Conservation (phyloP, 441 rosid species). For the Daphne laureola region DNA sequence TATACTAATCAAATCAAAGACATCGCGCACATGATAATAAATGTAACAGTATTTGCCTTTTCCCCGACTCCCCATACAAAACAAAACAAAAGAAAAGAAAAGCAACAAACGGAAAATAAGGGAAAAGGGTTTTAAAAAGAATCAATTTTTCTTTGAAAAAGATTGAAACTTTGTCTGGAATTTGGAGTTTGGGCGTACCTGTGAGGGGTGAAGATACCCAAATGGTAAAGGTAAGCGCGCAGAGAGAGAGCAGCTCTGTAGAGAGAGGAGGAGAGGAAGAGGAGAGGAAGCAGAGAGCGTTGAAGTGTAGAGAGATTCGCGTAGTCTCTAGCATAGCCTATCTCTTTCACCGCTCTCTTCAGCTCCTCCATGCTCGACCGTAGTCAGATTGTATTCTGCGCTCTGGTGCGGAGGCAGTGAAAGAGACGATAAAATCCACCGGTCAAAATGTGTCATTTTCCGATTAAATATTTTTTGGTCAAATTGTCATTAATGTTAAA, state of each 20-base stretch:
- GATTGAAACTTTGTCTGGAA: no score
- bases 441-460: no score
- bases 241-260: constrained; percentile 42
- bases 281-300: constrained; percentile 51
- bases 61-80: neutral
- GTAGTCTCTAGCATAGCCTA: constrained; percentile 52
- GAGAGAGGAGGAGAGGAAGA: constrained; percentile 50
- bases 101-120: no score
- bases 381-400: neutral
- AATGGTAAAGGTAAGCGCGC: constrained; percentile 48
- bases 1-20: neutral
- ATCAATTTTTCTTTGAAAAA: neutral
- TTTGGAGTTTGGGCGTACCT: constrained; percentile 23
- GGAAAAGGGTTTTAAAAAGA: no score
- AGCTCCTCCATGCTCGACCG: constrained; percentile 43
- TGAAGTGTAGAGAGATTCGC: constrained; percentile 36
- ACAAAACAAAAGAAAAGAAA: neutral
- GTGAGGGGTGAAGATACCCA: constrained; percentile 35
- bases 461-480: no score
- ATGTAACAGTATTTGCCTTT: no score
- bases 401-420: no score
- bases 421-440: no score
- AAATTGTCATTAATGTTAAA: no score
- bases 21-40: no score
- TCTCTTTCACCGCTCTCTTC: constrained; percentile 46